These are phyloP conservation scores for Calonectria montana DNA, from an alignment of 2,329 filamentous ascomycete species.

Conservation along the genomic window DNA sequence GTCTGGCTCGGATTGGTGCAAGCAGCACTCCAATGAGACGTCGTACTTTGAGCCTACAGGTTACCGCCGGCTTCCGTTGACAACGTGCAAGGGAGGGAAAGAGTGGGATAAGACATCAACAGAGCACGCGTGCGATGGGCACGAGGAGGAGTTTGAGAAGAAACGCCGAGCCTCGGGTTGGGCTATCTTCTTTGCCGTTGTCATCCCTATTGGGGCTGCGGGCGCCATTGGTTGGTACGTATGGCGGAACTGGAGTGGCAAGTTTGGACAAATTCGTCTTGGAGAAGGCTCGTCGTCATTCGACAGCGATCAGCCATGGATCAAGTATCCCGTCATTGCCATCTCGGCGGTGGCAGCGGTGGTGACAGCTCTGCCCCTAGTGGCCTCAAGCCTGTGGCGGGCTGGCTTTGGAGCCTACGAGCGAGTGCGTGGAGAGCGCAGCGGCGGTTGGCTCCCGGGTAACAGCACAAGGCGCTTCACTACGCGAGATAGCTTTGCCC, in stretches of 20 bases:
- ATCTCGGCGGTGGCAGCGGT: constrained; percentile 73
- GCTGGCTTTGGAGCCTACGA: constrained; percentile 64
- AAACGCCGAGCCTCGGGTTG: constrained; percentile 77
- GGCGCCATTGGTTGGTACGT: constrained; percentile 84
- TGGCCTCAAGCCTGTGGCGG: constrained; percentile 80
- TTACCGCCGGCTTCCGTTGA: constrained; percentile 89
- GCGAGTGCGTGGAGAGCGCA: constrained; percentile 60
- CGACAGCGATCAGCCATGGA: constrained; percentile 79
- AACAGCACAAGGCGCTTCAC: constrained; percentile 78
- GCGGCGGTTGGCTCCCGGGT: constrained; percentile 63
- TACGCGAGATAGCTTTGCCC: constrained; percentile 88
- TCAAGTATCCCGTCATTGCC: constrained; percentile 84
- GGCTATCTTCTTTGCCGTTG: constrained; percentile 86
- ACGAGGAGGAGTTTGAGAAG: constrained; percentile 83
- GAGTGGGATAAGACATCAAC: constrained; percentile 76
- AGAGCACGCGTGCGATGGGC: constrained; percentile 73
- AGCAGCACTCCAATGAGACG: constrained; percentile 71
- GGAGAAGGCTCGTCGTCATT: constrained; percentile 73
- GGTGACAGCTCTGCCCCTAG: constrained; percentile 73
- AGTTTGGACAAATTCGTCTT: constrained; percentile 92
- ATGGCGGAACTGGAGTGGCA: constrained; percentile 85
- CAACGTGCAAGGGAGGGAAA: constrained; percentile 82
- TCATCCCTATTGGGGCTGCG: constrained; percentile 79
- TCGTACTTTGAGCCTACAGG: constrained; percentile 89
- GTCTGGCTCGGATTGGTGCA: constrained; percentile 62